Evolutionary conservation across 441 rosid genomes (phyloP).

Genomic region (Jatropha podagrica): DNA sequence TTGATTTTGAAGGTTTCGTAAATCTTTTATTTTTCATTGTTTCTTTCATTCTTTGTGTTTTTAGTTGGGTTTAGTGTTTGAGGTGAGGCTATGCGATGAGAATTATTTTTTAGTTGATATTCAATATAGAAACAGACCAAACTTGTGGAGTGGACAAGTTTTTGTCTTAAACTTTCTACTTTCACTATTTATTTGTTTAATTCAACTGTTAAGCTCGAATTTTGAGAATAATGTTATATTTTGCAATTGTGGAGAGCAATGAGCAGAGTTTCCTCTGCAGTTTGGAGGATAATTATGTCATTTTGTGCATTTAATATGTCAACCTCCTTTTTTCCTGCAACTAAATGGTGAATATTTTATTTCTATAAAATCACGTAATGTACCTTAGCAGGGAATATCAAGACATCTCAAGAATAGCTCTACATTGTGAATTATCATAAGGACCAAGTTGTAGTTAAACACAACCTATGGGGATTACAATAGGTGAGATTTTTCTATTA

Average conservation of each 20-base stretch:
- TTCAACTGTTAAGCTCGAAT: neutral
- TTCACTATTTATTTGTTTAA: neutral
- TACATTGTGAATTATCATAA: neutral
- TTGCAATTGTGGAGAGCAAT: neutral
- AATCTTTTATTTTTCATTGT: conserved; percentile 16
- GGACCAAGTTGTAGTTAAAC: neutral
- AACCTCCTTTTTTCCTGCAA: neutral
- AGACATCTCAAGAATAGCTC: neutral
- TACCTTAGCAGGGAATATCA: neutral
- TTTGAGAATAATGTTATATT: neutral
- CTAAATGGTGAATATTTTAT: neutral
- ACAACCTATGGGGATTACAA: neutral
- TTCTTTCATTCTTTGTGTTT: too few relatives aligned
- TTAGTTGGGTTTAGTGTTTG: neutral
- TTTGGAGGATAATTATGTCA: too few relatives aligned
- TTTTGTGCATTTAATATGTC: neutral
- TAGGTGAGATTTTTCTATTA: too few relatives aligned
- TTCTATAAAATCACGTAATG: neutral
- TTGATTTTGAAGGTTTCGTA: conserved; percentile 42
- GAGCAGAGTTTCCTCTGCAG: neutral
- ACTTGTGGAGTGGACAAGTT: neutral
- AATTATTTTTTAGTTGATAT: neutral
- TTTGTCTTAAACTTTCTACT: neutral
- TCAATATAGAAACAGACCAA: neutral
- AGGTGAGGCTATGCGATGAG: neutral